Evolutionary conservation across 73 alveolate genomes (phyloP).

Genomic region (Vitrella brassicaformis): DNA sequence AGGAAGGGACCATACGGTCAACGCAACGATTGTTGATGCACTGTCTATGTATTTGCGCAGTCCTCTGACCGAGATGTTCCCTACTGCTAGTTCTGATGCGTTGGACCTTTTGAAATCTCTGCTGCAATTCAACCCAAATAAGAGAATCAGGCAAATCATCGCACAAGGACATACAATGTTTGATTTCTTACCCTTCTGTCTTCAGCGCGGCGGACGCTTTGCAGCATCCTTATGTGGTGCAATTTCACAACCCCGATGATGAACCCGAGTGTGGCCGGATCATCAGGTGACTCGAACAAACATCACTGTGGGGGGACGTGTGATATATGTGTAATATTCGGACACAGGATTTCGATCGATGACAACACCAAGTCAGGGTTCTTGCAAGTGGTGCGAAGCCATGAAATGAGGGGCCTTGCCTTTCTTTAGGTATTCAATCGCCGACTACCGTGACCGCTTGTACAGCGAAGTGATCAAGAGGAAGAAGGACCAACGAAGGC

Average conservation of each 20-base stretch:
- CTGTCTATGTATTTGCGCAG: background rate
- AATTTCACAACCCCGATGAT: constrained; percentile 67
- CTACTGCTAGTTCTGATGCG: constrained; percentile 55
- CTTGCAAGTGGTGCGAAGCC: constrained; percentile 12
- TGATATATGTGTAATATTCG: no score
- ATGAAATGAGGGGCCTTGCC: background rate
- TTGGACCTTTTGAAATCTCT: background rate
- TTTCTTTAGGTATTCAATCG: constrained; percentile 7
- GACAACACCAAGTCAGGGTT: constrained; percentile 64
- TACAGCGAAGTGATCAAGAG: constrained; percentile 55
- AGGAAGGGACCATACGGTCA: no score
- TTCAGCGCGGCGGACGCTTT: constrained; percentile 45
- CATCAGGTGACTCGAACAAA: background rate
- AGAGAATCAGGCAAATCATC: background rate
- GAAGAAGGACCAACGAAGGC: background rate
- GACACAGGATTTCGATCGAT: constrained; percentile 60
- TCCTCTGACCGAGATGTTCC: constrained; percentile 49
- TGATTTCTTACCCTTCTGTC: background rate
- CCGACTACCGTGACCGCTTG: constrained; percentile 58
- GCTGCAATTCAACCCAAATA: background rate
- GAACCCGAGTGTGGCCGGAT: constrained; percentile 61
- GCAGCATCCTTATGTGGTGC: constrained; percentile 58
- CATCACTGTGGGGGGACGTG: no score
- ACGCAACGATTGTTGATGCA: no score
- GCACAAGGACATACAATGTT: no score